Percentiles rank a stretch among this genome's conserved stretches.
These are phyloP conservation scores for Wickerhamomyces silvicola DNA, from an alignment of 805 yeast genomes.

Conservation along the genomic window DNA sequence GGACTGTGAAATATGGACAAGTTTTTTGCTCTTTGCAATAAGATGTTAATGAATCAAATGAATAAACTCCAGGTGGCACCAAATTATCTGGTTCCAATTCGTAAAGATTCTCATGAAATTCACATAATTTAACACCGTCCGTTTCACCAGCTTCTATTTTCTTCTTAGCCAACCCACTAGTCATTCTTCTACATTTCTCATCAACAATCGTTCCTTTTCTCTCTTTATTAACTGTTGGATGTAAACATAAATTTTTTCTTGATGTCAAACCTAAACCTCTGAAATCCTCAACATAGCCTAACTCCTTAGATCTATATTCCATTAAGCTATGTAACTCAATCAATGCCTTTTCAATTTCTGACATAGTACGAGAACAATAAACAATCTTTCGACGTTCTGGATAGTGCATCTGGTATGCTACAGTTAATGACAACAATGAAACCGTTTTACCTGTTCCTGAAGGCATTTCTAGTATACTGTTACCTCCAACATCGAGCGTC, in stretches of 20 bases:
- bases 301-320: slow-evolving; percentile 76
- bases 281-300: slow-evolving; percentile 86
- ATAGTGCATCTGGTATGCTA: slow-evolving; percentile 91
- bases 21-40: slow-evolving; percentile 76
- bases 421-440: slow-evolving; percentile 81
- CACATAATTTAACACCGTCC: slow-evolving; percentile 60
- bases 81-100: slow-evolving; percentile 83
- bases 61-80: slow-evolving; percentile 89
- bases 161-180: slow-evolving; percentile 80
- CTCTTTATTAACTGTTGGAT: slow-evolving; percentile 82
- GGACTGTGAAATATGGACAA: slow-evolving; percentile 95
- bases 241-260: slow-evolving; percentile 90
- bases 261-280: slow-evolving; percentile 91
- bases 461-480: slow-evolving; percentile 97
- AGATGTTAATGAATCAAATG: slow-evolving; percentile 75
- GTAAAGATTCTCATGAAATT: slow-evolving; percentile 84
- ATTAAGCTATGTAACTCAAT: slow-evolving; percentile 84
- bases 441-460: slow-evolving; percentile 99
- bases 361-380: slow-evolving; percentile 99
- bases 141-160: slow-evolving; percentile 55
- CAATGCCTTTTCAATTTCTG: slow-evolving; percentile 95
- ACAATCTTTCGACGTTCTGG: slow-evolving; percentile 92
- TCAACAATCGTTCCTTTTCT: slow-evolving; percentile 90
- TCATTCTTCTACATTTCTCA: slow-evolving; percentile 91
- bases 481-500: slow-evolving; percentile 93